Percentiles rank a stretch among this genome's conserved stretches.
phyloP scores from a whole-genome alignment of 2,329 filamentous ascomycete genomes.

The Penicillium sp. region DNA sequence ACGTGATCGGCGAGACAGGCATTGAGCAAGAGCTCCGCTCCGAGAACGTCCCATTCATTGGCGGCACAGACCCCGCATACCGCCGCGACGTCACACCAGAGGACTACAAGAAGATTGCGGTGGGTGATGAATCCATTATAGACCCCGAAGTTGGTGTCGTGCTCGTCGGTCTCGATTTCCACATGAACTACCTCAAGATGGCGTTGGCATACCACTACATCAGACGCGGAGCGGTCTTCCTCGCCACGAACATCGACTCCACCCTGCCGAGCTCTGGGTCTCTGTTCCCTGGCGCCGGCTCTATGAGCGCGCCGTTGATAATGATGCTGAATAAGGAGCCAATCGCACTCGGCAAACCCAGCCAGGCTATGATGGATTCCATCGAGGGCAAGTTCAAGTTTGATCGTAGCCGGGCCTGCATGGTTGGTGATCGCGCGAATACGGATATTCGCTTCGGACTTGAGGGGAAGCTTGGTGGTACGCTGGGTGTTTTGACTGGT shows the following conservation, averaged over 20 bases:
- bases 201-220: slow-evolving; percentile 84
- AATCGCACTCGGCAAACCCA: slow-evolving; percentile 84
- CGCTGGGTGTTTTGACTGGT: slow-evolving; percentile 85
- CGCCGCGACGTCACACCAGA: slow-evolving; percentile 75
- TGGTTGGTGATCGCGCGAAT: slow-evolving; percentile 91
- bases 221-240: slow-evolving; percentile 73
- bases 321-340: slow-evolving; percentile 71
- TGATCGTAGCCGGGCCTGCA: slow-evolving; percentile 80
- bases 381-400: slow-evolving; percentile 95
- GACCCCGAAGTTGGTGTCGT: slow-evolving; percentile 90
- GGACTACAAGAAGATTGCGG: slow-evolving; percentile 76
- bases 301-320: slow-evolving; percentile 73
- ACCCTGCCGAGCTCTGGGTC: slow-evolving; percentile 79
- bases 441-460: slow-evolving; percentile 96
- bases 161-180: slow-evolving; percentile 86
- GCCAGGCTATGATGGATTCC: slow-evolving; percentile 98
- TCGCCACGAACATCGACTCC: slow-evolving; percentile 91
- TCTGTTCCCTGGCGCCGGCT: slow-evolving; percentile 89
- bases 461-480: slow-evolving; percentile 86
- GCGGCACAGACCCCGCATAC: slow-evolving; percentile 78
- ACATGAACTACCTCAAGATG: slow-evolving; percentile 93
- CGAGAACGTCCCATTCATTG: slow-evolving; percentile 76
- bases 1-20: slow-evolving; percentile 84
- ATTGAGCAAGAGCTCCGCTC: slow-evolving; percentile 84
- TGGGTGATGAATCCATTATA: slow-evolving; percentile 66